Base-by-base conservation (phyloP, 2,329 filamentous ascomycete genomes). In the Paecilomyces formosus region DNA sequence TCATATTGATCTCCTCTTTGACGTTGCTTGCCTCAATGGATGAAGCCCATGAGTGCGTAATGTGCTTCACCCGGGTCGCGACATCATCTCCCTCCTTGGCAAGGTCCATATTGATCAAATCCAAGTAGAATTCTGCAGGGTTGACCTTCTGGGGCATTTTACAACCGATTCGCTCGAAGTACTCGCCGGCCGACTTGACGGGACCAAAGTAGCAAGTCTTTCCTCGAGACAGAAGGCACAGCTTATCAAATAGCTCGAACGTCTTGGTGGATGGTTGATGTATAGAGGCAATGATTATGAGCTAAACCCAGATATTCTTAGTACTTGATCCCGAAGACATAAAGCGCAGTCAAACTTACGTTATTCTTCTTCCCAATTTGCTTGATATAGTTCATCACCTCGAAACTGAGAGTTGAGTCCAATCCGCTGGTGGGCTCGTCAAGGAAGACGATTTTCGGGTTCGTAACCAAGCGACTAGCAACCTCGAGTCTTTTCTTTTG, bases 381-480 rank as follows among this genome's bases (percentile, higher is more conserved):
- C 67, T 82, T 85, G 54, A 93, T 81, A 70, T 89, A 92, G 2
- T 80, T 86, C 57, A 93, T 85, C 22, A 95, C 88, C 71, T 95
- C 89, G 63, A 79, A 86, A 59, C 87, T 89, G 0, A 88, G 87
- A 0, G 85, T 86, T 7, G 89, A 92, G 71, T 96, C 91, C 9
- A 95, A 78, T 8, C 91, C 91, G 63, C 88, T 91, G 0, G 90
- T 96, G 0, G 90, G 90, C 72, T 94, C 90, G 68, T 94, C 89
- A 31, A 95, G 76, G 68, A 96, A 94, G 24, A 96, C 72, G 7
- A 95, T 85, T 72, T 88, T 89, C 0, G 91, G 90, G 58, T 82
- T 86, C 1, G 90, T 93, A 66, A 95, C 89, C 35, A 96, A 81
- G 68, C 91, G 89, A 61, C 88, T 89, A 1, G 90, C 90, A 4